Evolutionary conservation across 495 filamentous ascomycete species (phyloP), one percentile per base, ranked within the genome.

Genomic region (Penicillium silybi): DNA sequence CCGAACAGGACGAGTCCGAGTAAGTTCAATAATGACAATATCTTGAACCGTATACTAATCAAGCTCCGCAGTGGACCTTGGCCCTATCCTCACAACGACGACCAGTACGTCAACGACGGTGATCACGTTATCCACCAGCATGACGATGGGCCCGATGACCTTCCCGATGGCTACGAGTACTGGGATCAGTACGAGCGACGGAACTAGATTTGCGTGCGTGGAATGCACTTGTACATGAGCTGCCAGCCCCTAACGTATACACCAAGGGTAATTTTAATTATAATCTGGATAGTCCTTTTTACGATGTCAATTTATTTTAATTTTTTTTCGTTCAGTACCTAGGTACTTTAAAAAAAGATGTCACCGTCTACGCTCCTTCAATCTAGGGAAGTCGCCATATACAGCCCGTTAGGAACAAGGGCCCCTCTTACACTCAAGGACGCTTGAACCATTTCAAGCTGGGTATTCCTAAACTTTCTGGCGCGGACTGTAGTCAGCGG

Each of bases 91-190:
- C 44, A 53, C 16, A 25, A 29, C 27, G 57, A 61, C 44, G 41
- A 61, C 27, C 42, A 47, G 11, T 54, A 57, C 35, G 46, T 54
- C 11, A 22, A 54, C 42, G 48, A 41, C 1, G 53, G 50, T 11
- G 50, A 27, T n/a, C 39, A 57, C 15, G 15, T 29, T 6, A 44
- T 51, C 41, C 41, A 57, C n/a, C 49, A 50, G 18, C 41, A 50
- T 13, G 58, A 61, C 37, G 40, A 48, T 44, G 56, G 56, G 56
- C 50, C 50, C 23, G 43, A 54, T 7, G 46, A 56, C 16, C 50
- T 61, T 18, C 58, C 58, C 13, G 41, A 61, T 35, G 58, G 38
- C 20, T 61, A 57, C 44, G 37, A 57, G 27, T 54, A 57, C 41
- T 61, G 53, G 58, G 46, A 52, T 15, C 50, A 54, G 37, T 57